Percentiles rank a stretch among this genome's conserved stretches.
Conservation (phyloP, 2,329 filamentous ascomycete genomes). For the Cordyceps fumosorosea region DNA sequence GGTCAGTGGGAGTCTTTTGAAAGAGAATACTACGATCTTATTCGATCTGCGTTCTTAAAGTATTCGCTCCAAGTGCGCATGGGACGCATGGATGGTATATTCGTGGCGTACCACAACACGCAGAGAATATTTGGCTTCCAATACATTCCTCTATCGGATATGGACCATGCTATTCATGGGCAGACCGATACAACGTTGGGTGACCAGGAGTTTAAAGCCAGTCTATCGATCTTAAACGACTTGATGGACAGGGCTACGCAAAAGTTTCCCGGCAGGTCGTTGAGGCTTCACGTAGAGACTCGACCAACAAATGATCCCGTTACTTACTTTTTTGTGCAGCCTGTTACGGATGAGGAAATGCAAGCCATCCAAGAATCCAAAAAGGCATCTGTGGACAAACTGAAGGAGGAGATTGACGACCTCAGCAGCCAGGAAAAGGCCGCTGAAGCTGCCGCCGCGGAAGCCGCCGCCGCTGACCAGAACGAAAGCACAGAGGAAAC, state of each 20-base stretch:
- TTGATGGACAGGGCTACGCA: slow-evolving; percentile 68
- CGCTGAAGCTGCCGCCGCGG: slow-evolving; percentile 12
- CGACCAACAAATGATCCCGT: slow-evolving; percentile 52
- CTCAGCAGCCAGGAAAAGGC: slow-evolving; percentile 31
- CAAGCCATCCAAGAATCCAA: slow-evolving; percentile 64
- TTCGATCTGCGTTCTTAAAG: slow-evolving; percentile 86
- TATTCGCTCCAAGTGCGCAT: slow-evolving; percentile 96
- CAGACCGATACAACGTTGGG: slow-evolving; percentile 60
- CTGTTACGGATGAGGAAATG: slow-evolving; percentile 67
- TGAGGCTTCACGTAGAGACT: slow-evolving; percentile 79
- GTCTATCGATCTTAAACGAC: slow-evolving; percentile 71
- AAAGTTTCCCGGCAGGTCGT: slow-evolving; percentile 66
- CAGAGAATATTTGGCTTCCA: slow-evolving; percentile 96
- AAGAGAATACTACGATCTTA: slow-evolving; percentile 95
- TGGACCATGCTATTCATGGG: slow-evolving; percentile 87
- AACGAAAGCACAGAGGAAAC: slow-evolving; percentile 6
- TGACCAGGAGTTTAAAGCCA: slow-evolving; percentile 78
- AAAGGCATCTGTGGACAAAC: slow-evolving; percentile 58
- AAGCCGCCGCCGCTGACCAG: slow-evolving; percentile 16
- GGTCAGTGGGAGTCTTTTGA: slow-evolving; percentile 90
- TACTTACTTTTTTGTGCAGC: slow-evolving; percentile 88
- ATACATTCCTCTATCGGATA: slow-evolving; percentile 78
- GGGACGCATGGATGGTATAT: slow-evolving; percentile 98
- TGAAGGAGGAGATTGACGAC: slow-evolving; percentile 58
- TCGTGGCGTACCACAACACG: slow-evolving; percentile 93